Conservation (phyloP, 768 basidiomycete species). For the Leucocoprinus leucothites region DNA sequence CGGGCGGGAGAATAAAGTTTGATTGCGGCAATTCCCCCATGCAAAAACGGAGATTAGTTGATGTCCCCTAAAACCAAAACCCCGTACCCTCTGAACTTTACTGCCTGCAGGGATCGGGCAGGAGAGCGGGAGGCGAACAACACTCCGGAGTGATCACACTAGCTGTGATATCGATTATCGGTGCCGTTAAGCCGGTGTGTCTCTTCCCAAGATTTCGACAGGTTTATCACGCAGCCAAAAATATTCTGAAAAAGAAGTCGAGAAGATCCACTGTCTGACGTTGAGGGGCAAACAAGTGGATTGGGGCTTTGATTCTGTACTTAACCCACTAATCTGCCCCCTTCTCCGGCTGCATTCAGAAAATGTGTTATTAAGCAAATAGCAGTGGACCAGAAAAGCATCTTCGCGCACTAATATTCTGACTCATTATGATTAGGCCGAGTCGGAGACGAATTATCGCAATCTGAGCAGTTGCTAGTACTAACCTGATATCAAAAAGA, state of each 20-base stretch:
- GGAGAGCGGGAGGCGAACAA: conserved; percentile 4
- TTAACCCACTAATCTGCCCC: too few relatives aligned
- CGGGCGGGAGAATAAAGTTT: conserved; percentile 4
- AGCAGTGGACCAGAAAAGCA: too few relatives aligned
- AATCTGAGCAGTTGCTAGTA: too few relatives aligned
- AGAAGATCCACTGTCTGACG: too few relatives aligned
- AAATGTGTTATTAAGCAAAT: too few relatives aligned
- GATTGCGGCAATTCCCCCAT: conserved; percentile 3
- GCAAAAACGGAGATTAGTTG: background rate
- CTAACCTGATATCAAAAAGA: background rate
- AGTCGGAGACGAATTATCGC: background rate
- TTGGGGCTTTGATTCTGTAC: too few relatives aligned
- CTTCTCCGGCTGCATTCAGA: too few relatives aligned
- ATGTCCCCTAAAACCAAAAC: background rate
- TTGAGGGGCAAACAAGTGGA: too few relatives aligned
- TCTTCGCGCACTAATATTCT: background rate
- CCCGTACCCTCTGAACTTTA: conserved; percentile 2
- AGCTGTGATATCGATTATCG: background rate
- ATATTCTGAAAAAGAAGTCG: background rate
- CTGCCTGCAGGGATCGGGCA: background rate
- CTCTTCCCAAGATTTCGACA: conserved; percentile 5
- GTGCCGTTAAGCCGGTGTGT: background rate
- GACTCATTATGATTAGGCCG: too few relatives aligned
- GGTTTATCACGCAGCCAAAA: background rate
- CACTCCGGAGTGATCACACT: background rate